These are phyloP conservation scores for Gossypium thurberi DNA, from an alignment of 345 rosid genomes.

Conservation along the genomic window DNA sequence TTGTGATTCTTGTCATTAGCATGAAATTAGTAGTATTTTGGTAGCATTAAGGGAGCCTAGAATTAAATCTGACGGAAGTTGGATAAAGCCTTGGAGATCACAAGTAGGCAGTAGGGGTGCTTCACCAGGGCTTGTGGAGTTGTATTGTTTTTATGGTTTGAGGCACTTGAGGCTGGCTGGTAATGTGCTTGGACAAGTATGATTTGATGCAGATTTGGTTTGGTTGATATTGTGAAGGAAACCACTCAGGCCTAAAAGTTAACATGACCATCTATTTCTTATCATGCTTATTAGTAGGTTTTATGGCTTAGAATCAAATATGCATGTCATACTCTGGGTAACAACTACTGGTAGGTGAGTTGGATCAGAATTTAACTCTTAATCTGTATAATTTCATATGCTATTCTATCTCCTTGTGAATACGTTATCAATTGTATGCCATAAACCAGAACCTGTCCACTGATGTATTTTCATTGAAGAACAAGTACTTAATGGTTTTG, in stretches of 20 bases:
- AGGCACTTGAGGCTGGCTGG: conserved; percentile 3
- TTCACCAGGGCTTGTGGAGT: not conserved
- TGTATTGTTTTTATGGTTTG: not conserved
- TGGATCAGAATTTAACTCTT: not conserved
- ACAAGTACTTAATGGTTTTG: not conserved
- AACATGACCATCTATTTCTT: not conserved
- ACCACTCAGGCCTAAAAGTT: not conserved
- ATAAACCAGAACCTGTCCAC: not conserved
- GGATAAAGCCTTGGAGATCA: conserved; percentile 1
- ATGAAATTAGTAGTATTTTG: not conserved
- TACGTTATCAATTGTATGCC: not conserved
- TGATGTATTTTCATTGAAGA: not conserved
- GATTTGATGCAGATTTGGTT: not conserved
- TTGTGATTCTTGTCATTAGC: not conserved
- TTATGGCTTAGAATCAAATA: not conserved
- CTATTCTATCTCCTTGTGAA: not conserved
- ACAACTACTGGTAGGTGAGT: not conserved
- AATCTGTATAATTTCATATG: not conserved
- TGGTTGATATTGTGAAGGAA: not conserved
- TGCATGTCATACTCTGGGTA: not conserved
- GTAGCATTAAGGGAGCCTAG: not conserved
- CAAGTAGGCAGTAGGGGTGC: not conserved
- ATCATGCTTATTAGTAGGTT: not conserved
- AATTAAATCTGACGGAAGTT: not conserved
- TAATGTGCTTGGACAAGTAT: not conserved